Evolutionary conservation across 1,284 basidiomycete species (phyloP).

Genomic region (Leccinum angustisporum): DNA sequence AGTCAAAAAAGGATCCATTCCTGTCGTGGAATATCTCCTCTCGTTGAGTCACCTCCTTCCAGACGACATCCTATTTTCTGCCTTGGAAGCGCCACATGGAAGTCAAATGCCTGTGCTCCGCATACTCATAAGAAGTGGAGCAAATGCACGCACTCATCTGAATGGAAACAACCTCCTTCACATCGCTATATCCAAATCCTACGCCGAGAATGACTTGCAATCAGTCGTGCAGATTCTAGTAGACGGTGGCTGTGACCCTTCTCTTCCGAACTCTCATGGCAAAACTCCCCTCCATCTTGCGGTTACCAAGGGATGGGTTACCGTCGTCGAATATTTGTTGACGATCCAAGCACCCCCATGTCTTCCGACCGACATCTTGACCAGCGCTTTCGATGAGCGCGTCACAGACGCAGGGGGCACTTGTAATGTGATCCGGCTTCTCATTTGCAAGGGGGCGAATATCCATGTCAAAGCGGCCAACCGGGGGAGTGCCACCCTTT

Average conservation of each 20-base stretch:
- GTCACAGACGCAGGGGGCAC: neutral
- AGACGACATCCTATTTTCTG: constrained; percentile 6
- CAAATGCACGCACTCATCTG: neutral
- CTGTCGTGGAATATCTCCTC: neutral
- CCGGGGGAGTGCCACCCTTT: neutral
- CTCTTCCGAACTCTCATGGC: neutral
- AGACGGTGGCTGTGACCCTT: neutral
- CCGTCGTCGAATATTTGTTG: neutral
- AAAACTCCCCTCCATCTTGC: constrained; percentile 3
- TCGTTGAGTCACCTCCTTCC: constrained; percentile 2
- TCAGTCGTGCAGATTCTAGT: neutral
- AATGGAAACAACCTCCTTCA: constrained; percentile 5
- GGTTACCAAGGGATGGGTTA: neutral
- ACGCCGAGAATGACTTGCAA: neutral
- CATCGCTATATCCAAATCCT: neutral
- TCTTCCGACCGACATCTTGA: constrained; percentile 4
- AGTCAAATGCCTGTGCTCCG: neutral
- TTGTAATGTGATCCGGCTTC: neutral
- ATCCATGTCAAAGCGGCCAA: too few species aligned
- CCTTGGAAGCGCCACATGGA: neutral
- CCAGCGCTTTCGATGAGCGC: neutral
- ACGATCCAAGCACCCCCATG: neutral
- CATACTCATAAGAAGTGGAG: neutral
- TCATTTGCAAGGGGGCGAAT: neutral
- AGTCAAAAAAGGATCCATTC: neutral